A percentile compares a stretch with the other conserved stretches of the same genome.
phyloP scores from a whole-genome alignment of 495 filamentous ascomycete genomes.

The Penicillium nucicola region DNA sequence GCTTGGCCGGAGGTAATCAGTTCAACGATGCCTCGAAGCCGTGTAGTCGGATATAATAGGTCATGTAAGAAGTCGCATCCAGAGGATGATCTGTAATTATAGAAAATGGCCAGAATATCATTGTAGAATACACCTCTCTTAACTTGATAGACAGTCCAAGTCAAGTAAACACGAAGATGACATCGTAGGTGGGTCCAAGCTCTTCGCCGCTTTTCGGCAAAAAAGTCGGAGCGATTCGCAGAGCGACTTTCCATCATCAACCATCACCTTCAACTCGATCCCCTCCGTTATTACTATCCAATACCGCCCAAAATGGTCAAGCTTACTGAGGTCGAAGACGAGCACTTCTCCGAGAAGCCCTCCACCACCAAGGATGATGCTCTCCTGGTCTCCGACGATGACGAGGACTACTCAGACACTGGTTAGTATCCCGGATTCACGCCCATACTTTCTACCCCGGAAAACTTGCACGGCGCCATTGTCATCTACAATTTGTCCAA shows the following conservation, averaged over 20 bases:
- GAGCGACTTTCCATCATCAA: slow-evolving; percentile 28
- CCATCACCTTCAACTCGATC: slow-evolving; percentile 12
- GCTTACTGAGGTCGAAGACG: slow-evolving; percentile 92
- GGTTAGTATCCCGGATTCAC: slow-evolving; percentile 51
- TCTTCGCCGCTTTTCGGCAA: slow-evolving; percentile 46
- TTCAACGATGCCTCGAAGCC: neutral
- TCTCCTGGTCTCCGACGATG: slow-evolving; percentile 64
- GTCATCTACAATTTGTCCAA: neutral
- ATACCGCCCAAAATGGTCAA: slow-evolving; percentile 77
- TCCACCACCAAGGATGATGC: slow-evolving; percentile 51
- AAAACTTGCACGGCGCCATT: slow-evolving; percentile 5
- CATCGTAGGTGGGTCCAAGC: slow-evolving; percentile 25
- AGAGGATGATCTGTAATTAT: slow-evolving; percentile 21
- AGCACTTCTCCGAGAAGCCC: slow-evolving; percentile 80
- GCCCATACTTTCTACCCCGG: slow-evolving; percentile 1
- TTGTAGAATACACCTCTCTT: slow-evolving; percentile 23
- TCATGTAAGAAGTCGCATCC: slow-evolving; percentile 6
- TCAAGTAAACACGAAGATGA: slow-evolving; percentile 6
- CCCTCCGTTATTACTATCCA: slow-evolving; percentile 13
- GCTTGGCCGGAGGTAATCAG: slow-evolving; percentile 62
- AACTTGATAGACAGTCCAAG: neutral
- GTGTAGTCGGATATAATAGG: neutral
- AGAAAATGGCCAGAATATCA: slow-evolving; percentile 15
- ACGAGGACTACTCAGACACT: slow-evolving; percentile 86
- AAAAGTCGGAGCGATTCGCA: slow-evolving; percentile 42